Evolutionary conservation across 805 yeast genomes (phyloP), one percentile per base, ranked within the genome.

Genomic region (Ogataea parapolymorpha): DNA sequence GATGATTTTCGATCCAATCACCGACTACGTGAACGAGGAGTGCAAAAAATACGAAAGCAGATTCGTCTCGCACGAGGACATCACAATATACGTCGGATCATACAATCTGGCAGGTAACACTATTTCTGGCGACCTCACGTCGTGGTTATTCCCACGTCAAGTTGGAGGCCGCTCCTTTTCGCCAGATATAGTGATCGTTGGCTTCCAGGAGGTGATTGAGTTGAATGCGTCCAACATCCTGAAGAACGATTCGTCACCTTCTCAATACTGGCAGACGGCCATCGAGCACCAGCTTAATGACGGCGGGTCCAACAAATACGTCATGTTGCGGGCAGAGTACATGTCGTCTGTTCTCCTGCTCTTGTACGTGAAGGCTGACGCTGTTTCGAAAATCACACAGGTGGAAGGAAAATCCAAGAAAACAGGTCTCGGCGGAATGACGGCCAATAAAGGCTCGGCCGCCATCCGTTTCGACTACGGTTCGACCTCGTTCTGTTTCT

Each of bases 401-500:
- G 96, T 93, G 5, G 90, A 89, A 51, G 97, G 97, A n/a, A 76
- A 90, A n/a, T 76, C 85, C 10, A 91, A 90, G 55, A 91, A 91
- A 63, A 91, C 98, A 0, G 99, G 98, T 0, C 68, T 93, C 40
- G 96, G 97, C 27, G 99, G 99, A 32, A 91, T 93, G 67, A 79
- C 98, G 0, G 99, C 97, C 13, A 91, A 93, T 61, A 91, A 91
- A 62, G 99, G 99, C 32, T 96, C 95, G 4, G 95, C 90, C 45
- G 96, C 95, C 0, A 87, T 93, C 12, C 74, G 96, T 46, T 85
- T 91, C 63, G 78, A 83, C 37, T 87, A 75, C 61, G 93, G 93
- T 1, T 75, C 80, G 24, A 83, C 96, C 0, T 71, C 84, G 2
- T 82, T 89, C 55, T 89, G 95, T 48, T 78, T 89, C 56, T 75